Base-by-base conservation (phyloP, 768 basidiomycete genomes). In the Porphyrellus cyaneotinctus region DNA sequence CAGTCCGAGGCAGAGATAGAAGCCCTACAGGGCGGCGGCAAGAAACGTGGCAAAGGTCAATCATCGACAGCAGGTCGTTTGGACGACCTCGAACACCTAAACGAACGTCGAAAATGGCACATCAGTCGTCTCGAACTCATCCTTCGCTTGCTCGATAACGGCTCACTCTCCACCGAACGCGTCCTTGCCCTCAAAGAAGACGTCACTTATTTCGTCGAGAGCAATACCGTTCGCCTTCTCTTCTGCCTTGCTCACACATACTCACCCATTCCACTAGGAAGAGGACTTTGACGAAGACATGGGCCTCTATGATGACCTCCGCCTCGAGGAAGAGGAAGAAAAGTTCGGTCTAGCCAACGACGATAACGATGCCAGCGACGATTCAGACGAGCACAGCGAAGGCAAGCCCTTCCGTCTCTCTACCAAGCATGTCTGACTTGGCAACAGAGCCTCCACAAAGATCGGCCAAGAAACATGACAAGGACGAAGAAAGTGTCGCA, bases 231-330 rank as follows among this genome's bases (percentile, higher is more conserved):
- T 58, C 67, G 94, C 55, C 45, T 49, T 30, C 42, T 43, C 26
- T 43, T 48, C 26, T 47, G 37, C 43, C 47, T 51, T 51, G 26
- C 43, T 35, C 46, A 36, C 36, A 51, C 23, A 42, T 58, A 61
- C 63, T 57, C 64, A 64, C 56, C 43, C 43, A 32, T 50, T 20
- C 39, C 51, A 43, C 45, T 68, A 98, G 97, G 93, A 95, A 49
- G 97, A 98, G 63, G 88, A 91, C 62, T 99, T 97, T 70, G 94
- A 98, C 53, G 95, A 95, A 68, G 92, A 98, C 64, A 89, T 94
- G 67, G 94, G 91, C 43, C 89, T 99, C 46, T 99, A 99, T 64
- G 97, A 98, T 61, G 97, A 98, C 15, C 90, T 99, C 56, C 91
- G 91, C 63, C 86, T 99, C 42, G 91, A 97, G 61, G 95, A 97